Evolutionary conservation across 1,284 basidiomycete species (phyloP).

Genomic region (Neolentinus lepideus): DNA sequence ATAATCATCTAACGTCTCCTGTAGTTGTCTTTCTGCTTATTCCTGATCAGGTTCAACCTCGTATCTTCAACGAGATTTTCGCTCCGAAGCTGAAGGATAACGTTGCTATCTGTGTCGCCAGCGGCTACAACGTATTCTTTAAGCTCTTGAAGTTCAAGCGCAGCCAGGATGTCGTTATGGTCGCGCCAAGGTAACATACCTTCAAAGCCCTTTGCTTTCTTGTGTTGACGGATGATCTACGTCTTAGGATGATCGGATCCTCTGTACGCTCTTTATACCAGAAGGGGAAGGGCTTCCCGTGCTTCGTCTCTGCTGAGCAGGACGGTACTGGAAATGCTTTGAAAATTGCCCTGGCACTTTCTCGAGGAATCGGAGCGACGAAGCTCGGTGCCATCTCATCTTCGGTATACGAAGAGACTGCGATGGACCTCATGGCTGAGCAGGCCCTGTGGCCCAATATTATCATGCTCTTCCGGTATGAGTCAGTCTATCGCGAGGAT

Average conservation of each 20-base stretch:
- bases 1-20: conserved; percentile 3
- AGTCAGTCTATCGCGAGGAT: not conserved
- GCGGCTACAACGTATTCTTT: conserved; percentile 61
- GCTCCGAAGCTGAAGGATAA: conserved; percentile 42
- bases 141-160: conserved; percentile 47
- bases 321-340: conserved; percentile 47
- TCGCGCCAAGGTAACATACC: conserved; percentile 44
- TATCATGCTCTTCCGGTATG: conserved; percentile 53
- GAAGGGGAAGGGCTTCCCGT: conserved; percentile 57
- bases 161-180: conserved; percentile 59
- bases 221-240: conserved; percentile 1
- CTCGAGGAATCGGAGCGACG: conserved; percentile 53
- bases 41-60: conserved; percentile 58
- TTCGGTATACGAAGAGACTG: conserved; percentile 57
- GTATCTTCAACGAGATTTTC: conserved; percentile 49
- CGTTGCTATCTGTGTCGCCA: conserved; percentile 50
- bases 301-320: conserved; percentile 59
- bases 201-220: not conserved
- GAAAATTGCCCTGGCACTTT: conserved; percentile 42
- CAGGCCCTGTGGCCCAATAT: conserved; percentile 65
- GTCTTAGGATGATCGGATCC: conserved; percentile 52
- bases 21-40: conserved; percentile 54
- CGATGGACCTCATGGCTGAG: conserved; percentile 60
- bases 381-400: conserved; percentile 61
- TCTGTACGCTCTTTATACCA: conserved; percentile 55